Evolutionary conservation across 208 protist genomes (phyloP).

Genomic region (Wallacemonas rigidus): DNA sequence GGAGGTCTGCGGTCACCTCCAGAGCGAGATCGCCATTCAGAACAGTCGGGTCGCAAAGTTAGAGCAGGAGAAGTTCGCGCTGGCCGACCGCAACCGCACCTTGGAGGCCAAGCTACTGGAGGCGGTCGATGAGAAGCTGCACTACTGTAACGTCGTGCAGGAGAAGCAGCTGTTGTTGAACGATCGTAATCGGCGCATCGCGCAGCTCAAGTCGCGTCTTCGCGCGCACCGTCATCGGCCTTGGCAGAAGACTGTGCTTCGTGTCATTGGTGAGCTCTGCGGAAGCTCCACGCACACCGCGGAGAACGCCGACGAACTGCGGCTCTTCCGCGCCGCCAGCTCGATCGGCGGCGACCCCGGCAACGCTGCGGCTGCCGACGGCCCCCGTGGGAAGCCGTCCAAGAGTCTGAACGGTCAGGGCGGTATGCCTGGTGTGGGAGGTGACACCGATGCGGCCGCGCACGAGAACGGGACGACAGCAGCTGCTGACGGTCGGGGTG

Average conservation of each 20-base stretch:
- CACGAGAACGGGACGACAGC: conserved; percentile 5
- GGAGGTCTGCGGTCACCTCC: conserved; percentile 72
- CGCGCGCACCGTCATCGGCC: conserved; percentile 78
- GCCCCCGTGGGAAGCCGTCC: conserved; percentile 8
- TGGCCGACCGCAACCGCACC: conserved; percentile 55
- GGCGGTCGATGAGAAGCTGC: conserved; percentile 63
- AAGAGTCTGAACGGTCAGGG: background rate
- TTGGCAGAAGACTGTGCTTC: conserved; percentile 76
- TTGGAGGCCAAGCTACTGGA: conserved; percentile 56
- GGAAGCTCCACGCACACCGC: conserved; percentile 57
- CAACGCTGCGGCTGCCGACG: background rate
- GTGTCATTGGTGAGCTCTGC: conserved; percentile 75
- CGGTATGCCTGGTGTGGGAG: background rate
- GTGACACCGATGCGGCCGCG: background rate
- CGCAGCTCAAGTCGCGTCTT: conserved; percentile 77
- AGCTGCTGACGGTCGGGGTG: background rate
- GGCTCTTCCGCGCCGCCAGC: conserved; percentile 36
- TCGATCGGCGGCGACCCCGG: conserved; percentile 4
- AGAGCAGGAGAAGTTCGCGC: conserved; percentile 54
- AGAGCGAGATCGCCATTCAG: conserved; percentile 75
- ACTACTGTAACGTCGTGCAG: conserved; percentile 75
- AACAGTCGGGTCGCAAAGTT: conserved; percentile 57
- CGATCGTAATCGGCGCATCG: conserved; percentile 54
- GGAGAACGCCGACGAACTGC: conserved; percentile 57
- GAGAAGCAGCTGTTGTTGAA: conserved; percentile 67